Evolutionary conservation across 2,329 filamentous ascomycete genomes (phyloP), one percentile per base, ranked within the genome.

Genomic region (Pseudogymnoascus sp.): DNA sequence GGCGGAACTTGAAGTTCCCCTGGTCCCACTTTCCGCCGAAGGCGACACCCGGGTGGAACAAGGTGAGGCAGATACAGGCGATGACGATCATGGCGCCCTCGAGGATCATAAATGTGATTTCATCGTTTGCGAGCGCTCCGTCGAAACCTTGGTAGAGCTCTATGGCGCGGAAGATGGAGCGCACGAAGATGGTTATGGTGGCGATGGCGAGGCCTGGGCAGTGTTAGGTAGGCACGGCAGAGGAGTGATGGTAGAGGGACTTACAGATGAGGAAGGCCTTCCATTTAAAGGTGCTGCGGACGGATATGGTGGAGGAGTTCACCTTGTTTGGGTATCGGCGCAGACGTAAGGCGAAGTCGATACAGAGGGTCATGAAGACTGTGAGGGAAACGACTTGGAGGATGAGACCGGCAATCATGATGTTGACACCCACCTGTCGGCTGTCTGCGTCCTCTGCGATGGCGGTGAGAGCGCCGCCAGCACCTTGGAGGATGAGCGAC

Each of bases 391-490:
- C 74, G 21, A 84, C 81, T 69, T 85, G 82, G 62, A 79, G 77
- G 2, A 76, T 74, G 59, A 85, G 77, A 66, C 82, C 82, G 1
- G 80, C 76, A 57, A 83, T 78, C 72, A 84, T 83, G 62, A 84
- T 75, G 63, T 80, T 70, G 58, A 79, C 77, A 9, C 81, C 81
- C 1, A 74, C 68, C 23, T 79, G 71, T 6, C 39, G 58, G 4
- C 7, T 66, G 26, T 18, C 18, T 6, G 57, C 19, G 15, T 33
- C 52, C n/a, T 59, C n/a, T 34, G 57, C 57, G n/a, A 58, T 60
- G 7, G 61, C 59, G 8, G 82, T 81, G 61, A 85, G 71, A 19
- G 74, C 76, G 28, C 82, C 82, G 58, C 82, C 82, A 62, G 78
- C 76, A 64, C 79, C 82, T 74, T 84, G 82, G 45, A 84, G 74